phyloP scores from a whole-genome alignment of 192 early-diverging fungal species.

The Dissophora ornata region DNA sequence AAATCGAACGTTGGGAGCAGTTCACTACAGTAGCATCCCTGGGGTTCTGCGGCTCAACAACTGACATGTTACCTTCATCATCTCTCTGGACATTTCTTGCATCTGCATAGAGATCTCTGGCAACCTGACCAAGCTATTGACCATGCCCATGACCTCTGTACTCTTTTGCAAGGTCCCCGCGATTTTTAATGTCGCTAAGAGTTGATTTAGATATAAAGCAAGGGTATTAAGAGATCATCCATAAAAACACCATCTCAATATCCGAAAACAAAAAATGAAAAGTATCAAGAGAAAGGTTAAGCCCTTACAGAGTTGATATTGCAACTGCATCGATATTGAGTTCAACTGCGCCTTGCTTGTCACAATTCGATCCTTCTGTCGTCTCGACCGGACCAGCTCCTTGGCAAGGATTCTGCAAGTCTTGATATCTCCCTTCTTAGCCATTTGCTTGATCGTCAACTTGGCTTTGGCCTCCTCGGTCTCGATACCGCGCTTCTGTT shows the following conservation, averaged over 20 bases:
- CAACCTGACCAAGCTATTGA: conserved; percentile 88
- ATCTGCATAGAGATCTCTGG: conserved; percentile 87
- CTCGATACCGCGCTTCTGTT: conserved; percentile 82
- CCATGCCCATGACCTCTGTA: conserved; percentile 84
- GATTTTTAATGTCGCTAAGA: conserved; percentile 85
- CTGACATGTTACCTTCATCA: conserved; percentile 83
- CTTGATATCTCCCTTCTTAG: conserved; percentile 85
- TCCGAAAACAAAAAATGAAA: not conserved
- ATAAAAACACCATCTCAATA: too few relatives aligned
- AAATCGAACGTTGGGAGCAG: too few relatives aligned
- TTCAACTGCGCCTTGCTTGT: conserved; percentile 94
- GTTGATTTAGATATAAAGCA: not conserved
- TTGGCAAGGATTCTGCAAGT: conserved; percentile 82
- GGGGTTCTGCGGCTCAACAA: too few relatives aligned
- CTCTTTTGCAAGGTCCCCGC: conserved; percentile 89
- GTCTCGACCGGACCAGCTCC: conserved; percentile 82
- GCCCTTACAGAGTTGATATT: conserved; percentile 83
- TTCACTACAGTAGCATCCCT: too few relatives aligned
- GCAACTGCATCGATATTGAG: conserved; percentile 89
- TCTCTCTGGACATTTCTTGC: conserved; percentile 94
- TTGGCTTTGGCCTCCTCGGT: conserved; percentile 89
- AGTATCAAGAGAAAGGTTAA: not conserved
- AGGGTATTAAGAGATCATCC: too few relatives aligned
- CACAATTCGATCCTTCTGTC: conserved; percentile 83
- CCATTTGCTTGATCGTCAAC: conserved; percentile 80